These are phyloP conservation scores for Cytauxzoon felis DNA, from an alignment of 169 alveolate genomes.

Conservation along the genomic window DNA sequence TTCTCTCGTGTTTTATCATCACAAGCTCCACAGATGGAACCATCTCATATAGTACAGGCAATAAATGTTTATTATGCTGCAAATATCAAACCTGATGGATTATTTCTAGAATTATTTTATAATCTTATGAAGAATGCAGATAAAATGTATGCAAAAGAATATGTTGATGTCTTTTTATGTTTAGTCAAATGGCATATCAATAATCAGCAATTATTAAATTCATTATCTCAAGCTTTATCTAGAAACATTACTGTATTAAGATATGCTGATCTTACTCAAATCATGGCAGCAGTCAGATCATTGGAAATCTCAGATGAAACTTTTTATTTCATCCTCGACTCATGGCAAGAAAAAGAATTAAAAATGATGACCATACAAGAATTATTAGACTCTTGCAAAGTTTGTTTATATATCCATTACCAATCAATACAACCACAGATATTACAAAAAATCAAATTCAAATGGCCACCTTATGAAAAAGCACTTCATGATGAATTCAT, in stretches of 20 bases:
- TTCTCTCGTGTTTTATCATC: constrained; percentile 62
- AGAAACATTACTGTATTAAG: constrained; percentile 61
- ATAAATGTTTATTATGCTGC: constrained; percentile 61
- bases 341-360: constrained; percentile 72
- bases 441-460: constrained; percentile 15
- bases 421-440: neutral
- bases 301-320: constrained; percentile 66
- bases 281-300: constrained; percentile 56
- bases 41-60: constrained; percentile 60
- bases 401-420: neutral
- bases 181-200: constrained; percentile 61
- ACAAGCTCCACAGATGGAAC: constrained; percentile 66
- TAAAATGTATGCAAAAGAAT: constrained; percentile 66
- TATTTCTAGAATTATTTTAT: constrained; percentile 70
- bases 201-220: constrained; percentile 59
- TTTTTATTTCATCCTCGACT: constrained; percentile 65
- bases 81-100: constrained; percentile 62
- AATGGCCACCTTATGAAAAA: constrained; percentile 51
- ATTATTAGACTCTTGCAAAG: constrained; percentile 55
- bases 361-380: constrained; percentile 70
- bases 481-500: constrained; percentile 34
- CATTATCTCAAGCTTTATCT: constrained; percentile 62
- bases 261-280: constrained; percentile 60
- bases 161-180: constrained; percentile 57
- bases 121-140: constrained; percentile 50